phyloP scores from a whole-genome alignment of 441 rosid genomes.

The Viola pubescens region DNA sequence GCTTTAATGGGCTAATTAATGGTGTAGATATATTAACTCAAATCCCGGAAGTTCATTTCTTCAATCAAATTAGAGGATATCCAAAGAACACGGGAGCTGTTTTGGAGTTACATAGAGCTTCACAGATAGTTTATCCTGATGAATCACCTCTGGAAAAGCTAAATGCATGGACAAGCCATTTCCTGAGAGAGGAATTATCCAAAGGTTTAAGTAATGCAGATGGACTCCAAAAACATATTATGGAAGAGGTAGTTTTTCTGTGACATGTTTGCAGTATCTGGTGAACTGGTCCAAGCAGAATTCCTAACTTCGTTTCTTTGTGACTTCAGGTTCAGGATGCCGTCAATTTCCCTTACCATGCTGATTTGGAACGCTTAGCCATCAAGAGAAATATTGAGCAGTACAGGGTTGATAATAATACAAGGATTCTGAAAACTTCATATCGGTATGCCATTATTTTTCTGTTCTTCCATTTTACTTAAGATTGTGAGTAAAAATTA shows the following conservation, averaged over 20 bases:
- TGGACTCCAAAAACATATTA: slow-evolving; percentile 21
- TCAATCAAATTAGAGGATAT: slow-evolving; percentile 47
- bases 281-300: background rate
- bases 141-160: slow-evolving; percentile 41
- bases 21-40: slow-evolving; percentile 44
- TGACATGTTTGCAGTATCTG: slow-evolving; percentile 4
- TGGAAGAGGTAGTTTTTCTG: slow-evolving; percentile 32
- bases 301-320: slow-evolving; percentile 23
- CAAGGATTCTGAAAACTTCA: slow-evolving; percentile 49
- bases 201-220: slow-evolving; percentile 24
- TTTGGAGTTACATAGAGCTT: slow-evolving; percentile 60
- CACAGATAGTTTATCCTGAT: slow-evolving; percentile 46
- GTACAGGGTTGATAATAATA: slow-evolving; percentile 27
- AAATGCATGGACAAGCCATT: slow-evolving; percentile 42
- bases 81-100: slow-evolving; percentile 38
- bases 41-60: slow-evolving; percentile 45
- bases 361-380: slow-evolving; percentile 48
- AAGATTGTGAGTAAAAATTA: background rate
- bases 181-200: slow-evolving; percentile 39
- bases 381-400: slow-evolving; percentile 52
- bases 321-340: slow-evolving; percentile 11
- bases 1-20: background rate
- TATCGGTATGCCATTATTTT: slow-evolving; percentile 33
- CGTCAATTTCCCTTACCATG: slow-evolving; percentile 11
- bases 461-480: background rate